A percentile compares a stretch with the other conserved stretches of the same genome.
Evolutionary conservation across 2,329 filamentous ascomycete species (phyloP).

Genomic region (Exophiala sp.): DNA sequence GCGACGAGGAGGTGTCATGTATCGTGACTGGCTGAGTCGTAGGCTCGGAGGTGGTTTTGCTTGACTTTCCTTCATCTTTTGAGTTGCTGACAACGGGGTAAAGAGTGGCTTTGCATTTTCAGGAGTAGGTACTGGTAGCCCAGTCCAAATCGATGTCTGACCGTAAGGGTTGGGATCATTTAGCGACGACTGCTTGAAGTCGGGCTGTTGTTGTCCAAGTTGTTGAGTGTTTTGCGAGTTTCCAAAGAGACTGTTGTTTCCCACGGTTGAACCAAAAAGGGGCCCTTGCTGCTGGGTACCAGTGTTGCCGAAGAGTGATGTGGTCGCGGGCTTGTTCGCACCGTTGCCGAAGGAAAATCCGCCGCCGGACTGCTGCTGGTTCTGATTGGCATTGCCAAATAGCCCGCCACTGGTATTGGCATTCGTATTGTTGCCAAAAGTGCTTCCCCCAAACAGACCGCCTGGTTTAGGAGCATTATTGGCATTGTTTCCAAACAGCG

Average conservation of each 20-base stretch:
- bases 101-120: slow-evolving; percentile 83
- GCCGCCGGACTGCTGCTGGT: slow-evolving; percentile 24
- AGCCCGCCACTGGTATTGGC: slow-evolving; percentile 34
- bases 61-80: slow-evolving; percentile 73
- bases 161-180: slow-evolving; percentile 86
- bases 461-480: slow-evolving; percentile 49
- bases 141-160: slow-evolving; percentile 78
- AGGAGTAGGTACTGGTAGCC: slow-evolving; percentile 59
- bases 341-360: slow-evolving; percentile 49
- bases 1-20: slow-evolving; percentile 78
- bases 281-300: slow-evolving; percentile 35
- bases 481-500: slow-evolving; percentile 46
- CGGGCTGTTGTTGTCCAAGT: slow-evolving; percentile 51
- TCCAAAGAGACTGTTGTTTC: slow-evolving; percentile 52
- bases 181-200: slow-evolving; percentile 69
- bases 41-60: slow-evolving; percentile 27
- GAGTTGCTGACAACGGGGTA: slow-evolving; percentile 74
- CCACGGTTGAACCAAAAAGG: slow-evolving; percentile 40
- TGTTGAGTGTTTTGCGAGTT: slow-evolving; percentile 52
- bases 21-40: slow-evolving; percentile 66
- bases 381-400: slow-evolving; percentile 41
- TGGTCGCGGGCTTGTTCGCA: slow-evolving; percentile 45
- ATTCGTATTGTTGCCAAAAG: slow-evolving; percentile 23
- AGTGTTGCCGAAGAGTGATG: slow-evolving; percentile 56
- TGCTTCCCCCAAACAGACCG: slow-evolving; percentile 41